A percentile compares a stretch with the other conserved stretches of the same genome.
Conservation (phyloP, 75 land plant genomes). For the Cryptomeria japonica region DNA sequence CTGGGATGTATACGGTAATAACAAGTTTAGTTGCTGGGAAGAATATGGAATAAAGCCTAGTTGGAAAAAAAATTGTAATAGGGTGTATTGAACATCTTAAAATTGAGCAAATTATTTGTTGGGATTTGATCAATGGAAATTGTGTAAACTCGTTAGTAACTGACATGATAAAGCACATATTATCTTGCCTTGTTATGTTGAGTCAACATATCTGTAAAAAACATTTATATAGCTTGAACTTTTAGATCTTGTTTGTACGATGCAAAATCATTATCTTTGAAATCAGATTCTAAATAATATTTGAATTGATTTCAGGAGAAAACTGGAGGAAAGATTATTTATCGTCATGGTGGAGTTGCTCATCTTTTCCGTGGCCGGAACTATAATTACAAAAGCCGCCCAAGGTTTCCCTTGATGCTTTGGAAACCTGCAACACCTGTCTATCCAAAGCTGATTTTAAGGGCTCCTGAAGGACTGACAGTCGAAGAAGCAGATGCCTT, state of each 20-base stretch:
- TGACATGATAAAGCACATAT: no score
- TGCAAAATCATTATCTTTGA: neutral
- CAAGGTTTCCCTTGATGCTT: conserved; percentile 85
- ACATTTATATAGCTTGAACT: neutral
- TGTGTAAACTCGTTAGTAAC: no score
- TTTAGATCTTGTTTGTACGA: neutral
- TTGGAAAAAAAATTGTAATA: no score
- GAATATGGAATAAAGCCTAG: no score
- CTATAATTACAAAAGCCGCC: conserved; percentile 78
- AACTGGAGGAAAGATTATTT: conserved; percentile 80
- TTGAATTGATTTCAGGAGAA: conserved; percentile 66
- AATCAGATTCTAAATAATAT: neutral
- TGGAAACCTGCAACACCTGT: conserved; percentile 91
- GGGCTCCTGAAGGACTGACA: conserved; percentile 79
- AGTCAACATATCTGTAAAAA: no score
- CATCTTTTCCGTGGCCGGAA: conserved; percentile 89
- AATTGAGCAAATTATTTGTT: no score
- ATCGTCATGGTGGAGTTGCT: conserved; percentile 69
- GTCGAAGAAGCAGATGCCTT: conserved; percentile 66
- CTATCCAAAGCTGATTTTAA: conserved; percentile 72
- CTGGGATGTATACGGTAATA: no score
- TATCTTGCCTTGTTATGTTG: no score
- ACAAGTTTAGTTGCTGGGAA: no score
- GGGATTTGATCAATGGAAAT: no score
- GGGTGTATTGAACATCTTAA: no score